phyloP scores from a whole-genome alignment of 768 basidiomycete species.

The Leucogyrophana mollusca region DNA sequence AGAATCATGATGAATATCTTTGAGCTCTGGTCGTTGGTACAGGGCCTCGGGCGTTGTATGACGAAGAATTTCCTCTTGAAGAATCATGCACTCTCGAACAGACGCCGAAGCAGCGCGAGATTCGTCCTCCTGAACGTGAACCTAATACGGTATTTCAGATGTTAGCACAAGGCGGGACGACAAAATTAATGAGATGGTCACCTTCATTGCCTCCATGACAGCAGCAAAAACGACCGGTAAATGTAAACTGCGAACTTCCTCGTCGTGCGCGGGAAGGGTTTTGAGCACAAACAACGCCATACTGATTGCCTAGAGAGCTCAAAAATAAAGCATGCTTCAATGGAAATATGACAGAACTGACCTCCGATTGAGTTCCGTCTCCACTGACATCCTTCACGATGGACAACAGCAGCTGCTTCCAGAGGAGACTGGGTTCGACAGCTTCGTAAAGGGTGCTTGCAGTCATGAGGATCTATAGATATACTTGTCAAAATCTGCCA shows the following conservation, averaged over 20 bases:
- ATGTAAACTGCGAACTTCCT: constrained; percentile 80
- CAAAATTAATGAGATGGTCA: constrained; percentile 35
- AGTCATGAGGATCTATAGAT: constrained; percentile 66
- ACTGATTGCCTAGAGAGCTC: constrained; percentile 56
- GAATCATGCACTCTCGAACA: constrained; percentile 42
- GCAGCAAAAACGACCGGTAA: constrained; percentile 76
- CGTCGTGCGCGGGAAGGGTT: constrained; percentile 78
- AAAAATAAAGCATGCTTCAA: too few relatives aligned
- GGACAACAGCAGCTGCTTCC: constrained; percentile 69
- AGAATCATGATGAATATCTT: constrained; percentile 32
- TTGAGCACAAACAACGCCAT: constrained; percentile 73
- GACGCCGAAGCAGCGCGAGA: constrained; percentile 32
- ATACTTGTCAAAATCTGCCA: constrained; percentile 2
- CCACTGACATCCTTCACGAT: constrained; percentile 56
- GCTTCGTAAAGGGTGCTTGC: constrained; percentile 89
- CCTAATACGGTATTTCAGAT: constrained; percentile 22
- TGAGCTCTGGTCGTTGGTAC: constrained; percentile 48
- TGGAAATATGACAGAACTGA: constrained; percentile 29
- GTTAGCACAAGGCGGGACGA: background rate
- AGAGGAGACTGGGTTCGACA: constrained; percentile 85
- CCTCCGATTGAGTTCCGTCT: constrained; percentile 46
- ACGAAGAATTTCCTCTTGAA: constrained; percentile 53
- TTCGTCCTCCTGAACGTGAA: constrained; percentile 35
- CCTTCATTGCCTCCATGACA: constrained; percentile 62
- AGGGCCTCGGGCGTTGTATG: constrained; percentile 51